These are phyloP conservation scores for Bromus sterilis DNA, from an alignment of 176 grass and related monocot genomes.

Conservation along the genomic window DNA sequence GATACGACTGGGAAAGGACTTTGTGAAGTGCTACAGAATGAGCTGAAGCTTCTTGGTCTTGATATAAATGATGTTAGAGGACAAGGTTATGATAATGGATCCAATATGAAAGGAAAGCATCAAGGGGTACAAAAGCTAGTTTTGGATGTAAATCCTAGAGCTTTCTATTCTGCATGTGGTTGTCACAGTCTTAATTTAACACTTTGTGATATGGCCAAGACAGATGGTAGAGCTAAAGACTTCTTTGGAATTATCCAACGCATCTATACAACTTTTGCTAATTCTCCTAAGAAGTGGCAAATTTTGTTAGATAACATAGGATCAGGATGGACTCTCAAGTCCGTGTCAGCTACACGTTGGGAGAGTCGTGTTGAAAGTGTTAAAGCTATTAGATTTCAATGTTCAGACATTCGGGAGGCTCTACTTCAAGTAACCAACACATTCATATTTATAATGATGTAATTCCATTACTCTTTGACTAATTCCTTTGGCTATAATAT, in stretches of 20 bases:
- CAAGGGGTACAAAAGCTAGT: neutral
- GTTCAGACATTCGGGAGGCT: neutral
- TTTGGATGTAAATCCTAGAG: neutral
- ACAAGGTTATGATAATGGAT: neutral
- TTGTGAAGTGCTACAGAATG: too few relatives aligned
- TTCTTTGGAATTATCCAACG: neutral
- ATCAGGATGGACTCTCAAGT: neutral
- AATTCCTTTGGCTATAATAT: neutral
- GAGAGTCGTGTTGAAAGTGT: neutral
- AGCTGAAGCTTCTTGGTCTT: too few relatives aligned
- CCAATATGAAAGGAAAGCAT: neutral
- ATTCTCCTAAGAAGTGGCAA: neutral
- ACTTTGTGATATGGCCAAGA: neutral
- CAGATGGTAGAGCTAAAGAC: neutral
- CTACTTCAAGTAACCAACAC: neutral
- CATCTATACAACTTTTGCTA: neutral
- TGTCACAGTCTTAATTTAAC: neutral
- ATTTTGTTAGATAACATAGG: neutral
- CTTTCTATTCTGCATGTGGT: neutral
- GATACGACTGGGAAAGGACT: too few relatives aligned
- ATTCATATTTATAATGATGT: neutral
- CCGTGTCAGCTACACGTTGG: neutral
- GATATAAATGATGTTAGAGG: neutral
- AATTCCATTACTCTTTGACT: neutral
- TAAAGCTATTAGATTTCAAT: neutral